Base-by-base conservation (phyloP, 345 rosid species). In the Cardiospermum halicacabum region DNA sequence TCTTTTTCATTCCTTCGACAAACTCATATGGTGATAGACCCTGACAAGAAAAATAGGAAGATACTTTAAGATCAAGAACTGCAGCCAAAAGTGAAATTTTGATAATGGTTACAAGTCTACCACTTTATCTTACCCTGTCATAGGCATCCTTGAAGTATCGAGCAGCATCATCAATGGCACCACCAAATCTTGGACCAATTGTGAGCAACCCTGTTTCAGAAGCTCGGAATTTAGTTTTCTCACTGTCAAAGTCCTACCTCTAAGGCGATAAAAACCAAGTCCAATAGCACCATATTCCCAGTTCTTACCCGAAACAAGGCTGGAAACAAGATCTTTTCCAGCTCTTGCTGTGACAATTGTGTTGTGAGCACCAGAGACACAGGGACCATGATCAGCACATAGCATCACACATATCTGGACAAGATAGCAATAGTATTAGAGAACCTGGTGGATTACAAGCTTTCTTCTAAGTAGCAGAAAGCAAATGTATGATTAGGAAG, bases 301-400 rank as follows among this genome's bases (percentile, higher is more conserved):
- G 36, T 30, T n/a, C 30, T 58, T 68, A 87, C 96, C 97, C 56
- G 97, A 82, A 13, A 94, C 97, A 64, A 94, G 95, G 73, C 99
- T 84, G 54, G 99, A 94, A 66, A 94, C 97, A 56, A 94, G 95
- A 82, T 94, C 96, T 81, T 94, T 94, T 68, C 99, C 99, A 57
- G 99, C 99, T 72, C 95, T 91, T 53, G 99, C 97, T 62, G 99
- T 94, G 65, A 91, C 97, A 5, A 94, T 94, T 60, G 91, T 77
- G 81, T 91, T 91, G 88, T 90, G 97, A 42, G 98, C 97, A 19
- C 98, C 96, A 2, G 98, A 94, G 65, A 94, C 97, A 56, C 96
- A 87, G 70, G 97, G 97, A 62, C 99, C 99, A 18, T 89, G 97
- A 76, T 91, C 99, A 36, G 99, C 99, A 69, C 97, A 91, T 60